Percentiles rank a stretch among this genome's conserved stretches.
These are phyloP conservation scores for Hyparrhenia diplandra DNA, from an alignment of 176 grass and related monocot species.

Conservation along the genomic window DNA sequence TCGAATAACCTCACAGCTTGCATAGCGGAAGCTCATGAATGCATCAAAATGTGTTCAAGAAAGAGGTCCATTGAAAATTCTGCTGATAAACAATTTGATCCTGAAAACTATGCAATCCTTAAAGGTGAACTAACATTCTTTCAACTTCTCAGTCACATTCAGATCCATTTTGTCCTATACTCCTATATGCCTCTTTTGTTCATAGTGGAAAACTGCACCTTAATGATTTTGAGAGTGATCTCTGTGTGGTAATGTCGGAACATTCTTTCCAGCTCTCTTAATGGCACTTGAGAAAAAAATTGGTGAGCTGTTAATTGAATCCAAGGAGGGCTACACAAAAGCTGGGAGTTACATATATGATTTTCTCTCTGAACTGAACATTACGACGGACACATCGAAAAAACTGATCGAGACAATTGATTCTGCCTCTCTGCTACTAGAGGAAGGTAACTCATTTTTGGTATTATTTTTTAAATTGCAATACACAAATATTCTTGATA, in stretches of 20 bases:
- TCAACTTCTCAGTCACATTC: neutral
- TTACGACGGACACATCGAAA: slow-evolving; percentile 83
- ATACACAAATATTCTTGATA: slow-evolving; percentile 12
- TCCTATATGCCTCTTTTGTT: neutral
- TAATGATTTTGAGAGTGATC: slow-evolving; percentile 21
- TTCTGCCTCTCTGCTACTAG: slow-evolving; percentile 74
- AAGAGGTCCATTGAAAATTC: slow-evolving; percentile 67
- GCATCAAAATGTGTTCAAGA: slow-evolving; percentile 67
- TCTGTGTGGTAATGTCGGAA: slow-evolving; percentile 8
- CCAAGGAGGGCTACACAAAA: slow-evolving; percentile 87
- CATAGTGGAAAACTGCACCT: slow-evolving; percentile 16
- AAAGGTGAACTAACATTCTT: slow-evolving; percentile 47
- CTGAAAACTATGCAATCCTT: slow-evolving; percentile 98
- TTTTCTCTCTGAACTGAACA: slow-evolving; percentile 91
- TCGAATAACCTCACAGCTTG: slow-evolving; percentile 67
- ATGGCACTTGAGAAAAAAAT: slow-evolving; percentile 84
- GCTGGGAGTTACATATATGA: slow-evolving; percentile 83
- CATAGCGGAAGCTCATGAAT: slow-evolving; percentile 86
- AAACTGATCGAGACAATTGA: slow-evolving; percentile 92
- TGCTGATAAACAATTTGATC: slow-evolving; percentile 86
- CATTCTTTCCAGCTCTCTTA: slow-evolving; percentile 67
- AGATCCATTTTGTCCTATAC: neutral
- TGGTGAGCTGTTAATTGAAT: slow-evolving; percentile 66
- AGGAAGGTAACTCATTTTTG: slow-evolving; percentile 66
- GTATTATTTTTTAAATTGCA: slow-evolving; percentile 2